Evolutionary conservation across 768 basidiomycete genomes (phyloP).

Genomic region (Rhodocollybia butyracea): DNA sequence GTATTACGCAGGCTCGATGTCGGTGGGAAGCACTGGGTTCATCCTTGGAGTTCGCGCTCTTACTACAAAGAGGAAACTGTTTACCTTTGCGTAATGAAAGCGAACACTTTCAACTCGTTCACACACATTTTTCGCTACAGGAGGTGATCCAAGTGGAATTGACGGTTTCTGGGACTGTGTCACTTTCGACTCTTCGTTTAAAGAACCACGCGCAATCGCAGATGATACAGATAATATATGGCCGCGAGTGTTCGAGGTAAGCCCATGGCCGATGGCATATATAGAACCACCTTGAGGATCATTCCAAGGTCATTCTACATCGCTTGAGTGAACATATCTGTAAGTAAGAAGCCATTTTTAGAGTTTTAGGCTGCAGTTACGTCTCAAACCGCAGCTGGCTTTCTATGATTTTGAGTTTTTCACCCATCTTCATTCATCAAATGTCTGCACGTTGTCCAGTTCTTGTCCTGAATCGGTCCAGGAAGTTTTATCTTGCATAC

Average conservation of each 20-base stretch:
- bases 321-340: constrained; percentile 8
- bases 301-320: constrained; percentile 8
- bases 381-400: neutral
- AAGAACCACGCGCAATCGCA: too few relatives aligned
- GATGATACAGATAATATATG: too few relatives aligned
- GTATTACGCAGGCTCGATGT: constrained; percentile 3
- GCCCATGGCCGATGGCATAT: constrained; percentile 3
- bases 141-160: constrained; percentile 2
- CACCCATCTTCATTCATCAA: neutral
- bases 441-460: too few relatives aligned
- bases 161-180: constrained; percentile 1
- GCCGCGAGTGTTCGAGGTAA: constrained; percentile 2
- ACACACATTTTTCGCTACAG: constrained; percentile 1
- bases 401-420: neutral
- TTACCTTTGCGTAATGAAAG: neutral
- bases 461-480: too few relatives aligned
- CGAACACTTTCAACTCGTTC: neutral
- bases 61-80: neutral
- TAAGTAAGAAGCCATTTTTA: too few relatives aligned
- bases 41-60: neutral
- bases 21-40: constrained; percentile 1
- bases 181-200: too few relatives aligned
- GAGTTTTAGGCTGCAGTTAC: neutral
- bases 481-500: too few relatives aligned
- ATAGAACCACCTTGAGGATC: constrained; percentile 6